A percentile compares a stretch with the other conserved stretches of the same genome.
phyloP scores from a whole-genome alignment of 768 basidiomycete genomes.

The Galerina marginata region DNA sequence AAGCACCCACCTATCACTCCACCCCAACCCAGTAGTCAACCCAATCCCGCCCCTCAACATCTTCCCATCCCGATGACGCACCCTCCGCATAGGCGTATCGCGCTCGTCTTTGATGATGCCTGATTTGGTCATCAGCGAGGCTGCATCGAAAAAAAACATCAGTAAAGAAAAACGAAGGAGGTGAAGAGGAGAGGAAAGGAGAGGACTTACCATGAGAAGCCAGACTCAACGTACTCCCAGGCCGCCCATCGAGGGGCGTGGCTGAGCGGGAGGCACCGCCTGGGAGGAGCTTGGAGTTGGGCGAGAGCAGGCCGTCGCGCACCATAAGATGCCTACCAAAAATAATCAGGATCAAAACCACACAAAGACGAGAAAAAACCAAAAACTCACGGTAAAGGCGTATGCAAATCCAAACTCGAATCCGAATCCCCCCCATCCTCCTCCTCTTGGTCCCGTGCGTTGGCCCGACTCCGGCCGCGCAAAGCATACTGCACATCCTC shows the following conservation, averaged over 20 bases:
- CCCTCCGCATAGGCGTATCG: conserved; percentile 60
- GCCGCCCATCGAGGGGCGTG: conserved; percentile 31
- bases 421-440: conserved; percentile 53
- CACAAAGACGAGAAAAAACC: no score
- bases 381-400: conserved; percentile 73
- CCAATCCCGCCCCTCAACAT: conserved; percentile 67
- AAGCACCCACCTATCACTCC: conserved; percentile 70
- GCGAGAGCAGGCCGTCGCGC: conserved; percentile 68
- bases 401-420: conserved; percentile 72
- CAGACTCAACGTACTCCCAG: conserved; percentile 41
- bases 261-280: conserved; percentile 27
- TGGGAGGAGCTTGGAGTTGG: conserved; percentile 65
- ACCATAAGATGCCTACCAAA: no score
- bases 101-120: conserved; percentile 57
- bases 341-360: no score
- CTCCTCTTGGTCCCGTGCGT: no score
- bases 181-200: no score
- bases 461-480: background rate
- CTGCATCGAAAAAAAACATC: no score
- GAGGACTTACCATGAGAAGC: conserved; percentile 37
- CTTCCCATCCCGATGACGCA: conserved; percentile 66
- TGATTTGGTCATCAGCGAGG: conserved; percentile 39
- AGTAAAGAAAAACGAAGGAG: background rate
- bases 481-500: background rate
- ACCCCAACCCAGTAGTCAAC: conserved; percentile 73